phyloP scores from a whole-genome alignment of 805 yeast genomes.

The Suhomyces faveliae region DNA sequence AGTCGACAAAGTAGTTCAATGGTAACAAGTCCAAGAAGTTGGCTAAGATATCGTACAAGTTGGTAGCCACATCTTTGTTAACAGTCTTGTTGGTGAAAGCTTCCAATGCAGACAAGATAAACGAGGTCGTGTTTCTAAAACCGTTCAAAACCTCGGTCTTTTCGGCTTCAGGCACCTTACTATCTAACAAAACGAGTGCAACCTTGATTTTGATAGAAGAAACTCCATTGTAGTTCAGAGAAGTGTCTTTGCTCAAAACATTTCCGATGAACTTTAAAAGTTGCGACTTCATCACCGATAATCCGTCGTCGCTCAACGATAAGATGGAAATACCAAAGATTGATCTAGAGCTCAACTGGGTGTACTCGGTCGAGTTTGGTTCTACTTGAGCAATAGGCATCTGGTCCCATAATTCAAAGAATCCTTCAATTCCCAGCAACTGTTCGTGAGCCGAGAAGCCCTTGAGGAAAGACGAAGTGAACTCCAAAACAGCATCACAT shows the following conservation, averaged over 20 bases:
- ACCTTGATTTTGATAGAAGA: constrained; percentile 50
- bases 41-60: constrained; percentile 56
- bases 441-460: constrained; percentile 69
- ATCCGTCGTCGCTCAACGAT: constrained; percentile 48
- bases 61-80: constrained; percentile 29
- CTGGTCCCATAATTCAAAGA: constrained; percentile 50
- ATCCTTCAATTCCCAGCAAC: constrained; percentile 51
- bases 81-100: constrained; percentile 19
- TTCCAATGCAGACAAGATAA: constrained; percentile 39
- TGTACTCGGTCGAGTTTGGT: constrained; percentile 34
- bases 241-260: constrained; percentile 35
- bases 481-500: constrained; percentile 66
- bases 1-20: constrained; percentile 63
- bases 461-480: constrained; percentile 65
- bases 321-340: constrained; percentile 63
- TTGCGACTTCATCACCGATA: constrained; percentile 47
- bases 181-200: constrained; percentile 49
- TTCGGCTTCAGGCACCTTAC: constrained; percentile 27
- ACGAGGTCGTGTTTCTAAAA: constrained; percentile 34
- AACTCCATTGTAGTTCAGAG: constrained; percentile 16
- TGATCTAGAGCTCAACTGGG: constrained; percentile 48
- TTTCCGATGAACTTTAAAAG: constrained; percentile 58
- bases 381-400: constrained; percentile 46
- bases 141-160: constrained; percentile 30
- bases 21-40: constrained; percentile 72